Conservation (phyloP, 106 monocot genomes). For the Dendrobium nobile region DNA sequence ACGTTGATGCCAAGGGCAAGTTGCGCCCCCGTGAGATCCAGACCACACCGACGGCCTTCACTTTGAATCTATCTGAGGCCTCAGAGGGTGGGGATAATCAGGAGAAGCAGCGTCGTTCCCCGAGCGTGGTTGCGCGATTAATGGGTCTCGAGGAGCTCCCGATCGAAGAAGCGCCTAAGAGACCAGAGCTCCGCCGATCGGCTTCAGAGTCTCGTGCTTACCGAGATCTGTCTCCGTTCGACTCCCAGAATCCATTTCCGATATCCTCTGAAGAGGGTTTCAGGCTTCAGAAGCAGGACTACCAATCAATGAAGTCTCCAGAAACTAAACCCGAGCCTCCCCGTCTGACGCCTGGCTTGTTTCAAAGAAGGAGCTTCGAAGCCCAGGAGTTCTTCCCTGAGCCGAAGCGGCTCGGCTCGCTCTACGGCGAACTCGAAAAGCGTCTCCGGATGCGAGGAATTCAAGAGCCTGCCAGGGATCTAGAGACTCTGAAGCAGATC, state of each 20-base stretch:
- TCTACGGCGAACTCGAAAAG: constrained; percentile 77
- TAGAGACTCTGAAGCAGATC: constrained; percentile 76
- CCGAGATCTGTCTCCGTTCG: constrained; percentile 46
- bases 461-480: constrained; percentile 63
- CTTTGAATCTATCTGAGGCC: background rate
- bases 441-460: constrained; percentile 58
- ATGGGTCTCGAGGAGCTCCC: constrained; percentile 90
- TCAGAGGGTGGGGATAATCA: constrained; percentile 19
- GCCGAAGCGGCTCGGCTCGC: constrained; percentile 29
- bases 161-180: constrained; percentile 11
- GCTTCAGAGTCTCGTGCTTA: constrained; percentile 68
- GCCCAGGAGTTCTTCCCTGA: constrained; percentile 72
- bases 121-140: constrained; percentile 82
- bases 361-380: constrained; percentile 64
- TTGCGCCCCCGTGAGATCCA: constrained; percentile 51
- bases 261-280: background rate
- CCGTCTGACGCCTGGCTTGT: background rate
- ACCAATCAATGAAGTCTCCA: background rate
- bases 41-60: constrained; percentile 10
- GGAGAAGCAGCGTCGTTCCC: constrained; percentile 51
- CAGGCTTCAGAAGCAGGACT: background rate
- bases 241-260: constrained; percentile 18
- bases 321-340: background rate
- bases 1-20: constrained; percentile 29
- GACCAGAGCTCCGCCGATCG: constrained; percentile 60